These are phyloP conservation scores for Aristolochia californica DNA, from an alignment of 164 flowering plant species.

Conservation along the genomic window DNA sequence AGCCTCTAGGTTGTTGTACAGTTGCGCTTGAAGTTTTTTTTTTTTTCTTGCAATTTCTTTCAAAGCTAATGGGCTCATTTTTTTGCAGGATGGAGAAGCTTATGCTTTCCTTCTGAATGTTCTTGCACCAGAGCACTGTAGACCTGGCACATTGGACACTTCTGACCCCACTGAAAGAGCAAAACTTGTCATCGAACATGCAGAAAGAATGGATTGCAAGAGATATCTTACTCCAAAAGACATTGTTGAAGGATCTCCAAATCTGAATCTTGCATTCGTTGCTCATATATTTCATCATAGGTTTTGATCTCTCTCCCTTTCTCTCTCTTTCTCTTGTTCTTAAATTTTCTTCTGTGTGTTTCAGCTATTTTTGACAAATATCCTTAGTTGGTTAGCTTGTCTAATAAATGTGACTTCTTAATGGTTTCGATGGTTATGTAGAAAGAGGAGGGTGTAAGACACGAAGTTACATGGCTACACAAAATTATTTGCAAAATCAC, in stretches of 20 bases:
- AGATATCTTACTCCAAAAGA: slow-evolving; percentile 67
- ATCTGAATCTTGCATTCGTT: slow-evolving; percentile 85
- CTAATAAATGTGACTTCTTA: too few species aligned
- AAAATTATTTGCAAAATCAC: too few species aligned
- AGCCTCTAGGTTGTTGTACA: too few species aligned
- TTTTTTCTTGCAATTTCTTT: neutral
- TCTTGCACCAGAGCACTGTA: slow-evolving; percentile 86
- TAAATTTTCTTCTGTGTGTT: too few species aligned
- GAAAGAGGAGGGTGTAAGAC: too few species aligned
- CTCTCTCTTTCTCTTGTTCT: neutral
- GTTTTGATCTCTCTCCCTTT: slow-evolving; percentile 19
- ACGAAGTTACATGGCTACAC: too few species aligned
- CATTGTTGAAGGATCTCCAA: slow-evolving; percentile 80
- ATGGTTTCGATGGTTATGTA: too few species aligned
- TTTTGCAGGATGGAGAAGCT: slow-evolving; percentile 76
- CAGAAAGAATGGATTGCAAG: slow-evolving; percentile 84
- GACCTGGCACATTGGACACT: slow-evolving; percentile 48
- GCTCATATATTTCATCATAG: slow-evolving; percentile 90
- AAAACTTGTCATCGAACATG: slow-evolving; percentile 70
- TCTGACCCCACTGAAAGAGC: slow-evolving; percentile 77
- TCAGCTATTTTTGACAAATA: too few species aligned
- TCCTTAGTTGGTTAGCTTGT: too few species aligned
- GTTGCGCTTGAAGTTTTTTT: too few species aligned
- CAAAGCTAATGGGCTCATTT: neutral
- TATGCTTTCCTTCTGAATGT: slow-evolving; percentile 88